Evolutionary conservation across 2,329 filamentous ascomycete species (phyloP).

Genomic region (Seiridium unicorne): DNA sequence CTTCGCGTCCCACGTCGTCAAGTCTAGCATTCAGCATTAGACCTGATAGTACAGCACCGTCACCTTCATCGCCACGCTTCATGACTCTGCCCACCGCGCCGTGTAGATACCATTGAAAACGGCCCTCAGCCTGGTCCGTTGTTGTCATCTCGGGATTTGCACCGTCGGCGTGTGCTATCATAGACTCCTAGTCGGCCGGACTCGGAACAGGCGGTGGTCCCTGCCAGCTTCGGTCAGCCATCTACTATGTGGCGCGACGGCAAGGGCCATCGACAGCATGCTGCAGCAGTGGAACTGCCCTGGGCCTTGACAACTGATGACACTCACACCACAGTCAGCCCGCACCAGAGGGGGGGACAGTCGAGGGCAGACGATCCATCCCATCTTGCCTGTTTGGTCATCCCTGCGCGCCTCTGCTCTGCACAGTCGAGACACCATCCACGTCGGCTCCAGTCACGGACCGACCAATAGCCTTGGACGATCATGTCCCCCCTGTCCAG

Average conservation of each 20-base stretch:
- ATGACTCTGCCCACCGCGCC: not conserved
- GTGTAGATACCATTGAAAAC: not conserved
- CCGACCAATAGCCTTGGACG: not conserved
- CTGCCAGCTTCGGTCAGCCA: not conserved
- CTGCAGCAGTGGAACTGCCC: not conserved
- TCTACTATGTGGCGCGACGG: too few species aligned
- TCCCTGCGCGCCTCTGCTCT: not conserved
- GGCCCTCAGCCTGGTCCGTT: not conserved
- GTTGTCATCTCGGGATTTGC: not conserved
- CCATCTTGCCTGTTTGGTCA: slow-evolving; percentile 2
- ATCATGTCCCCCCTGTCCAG: not conserved
- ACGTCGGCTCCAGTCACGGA: not conserved
- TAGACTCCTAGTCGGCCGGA: not conserved
- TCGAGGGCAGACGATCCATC: not conserved
- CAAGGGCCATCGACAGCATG: not conserved
- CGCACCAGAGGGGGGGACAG: not conserved
- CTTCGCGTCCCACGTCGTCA: not conserved
- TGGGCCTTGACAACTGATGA: not conserved
- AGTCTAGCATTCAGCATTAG: not conserved
- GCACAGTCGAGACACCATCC: slow-evolving; percentile 1
- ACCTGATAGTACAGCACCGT: not conserved
- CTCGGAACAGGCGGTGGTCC: not conserved
- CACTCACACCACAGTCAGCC: not conserved
- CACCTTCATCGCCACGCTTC: not conserved
- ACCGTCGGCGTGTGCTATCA: not conserved